These are phyloP conservation scores for Myxozyma neotropica DNA, from an alignment of 805 yeast genomes.

Conservation along the genomic window DNA sequence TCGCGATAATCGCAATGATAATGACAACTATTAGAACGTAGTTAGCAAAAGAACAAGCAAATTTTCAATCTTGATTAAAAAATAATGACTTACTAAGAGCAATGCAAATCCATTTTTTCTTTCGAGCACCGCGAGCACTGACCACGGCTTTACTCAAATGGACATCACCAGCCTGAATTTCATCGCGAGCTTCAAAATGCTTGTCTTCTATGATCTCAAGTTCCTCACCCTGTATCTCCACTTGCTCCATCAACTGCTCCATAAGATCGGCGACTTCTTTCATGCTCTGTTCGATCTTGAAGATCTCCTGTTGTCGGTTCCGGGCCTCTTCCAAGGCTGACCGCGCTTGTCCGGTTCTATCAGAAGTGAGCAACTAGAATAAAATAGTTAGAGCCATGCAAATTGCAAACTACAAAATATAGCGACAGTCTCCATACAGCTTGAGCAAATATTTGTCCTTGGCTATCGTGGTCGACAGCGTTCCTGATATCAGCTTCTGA, in stretches of 20 bases:
- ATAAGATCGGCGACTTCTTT: slow-evolving; percentile 91
- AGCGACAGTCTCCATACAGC: slow-evolving; percentile 74
- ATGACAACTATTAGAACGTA: neutral
- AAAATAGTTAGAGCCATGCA: neutral
- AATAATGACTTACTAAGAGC: slow-evolving; percentile 48
- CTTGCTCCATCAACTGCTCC: slow-evolving; percentile 92
- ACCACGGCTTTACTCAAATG: slow-evolving; percentile 87
- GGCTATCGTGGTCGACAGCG: slow-evolving; percentile 57
- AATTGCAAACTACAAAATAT: slow-evolving; percentile 48
- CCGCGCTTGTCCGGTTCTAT: slow-evolving; percentile 90
- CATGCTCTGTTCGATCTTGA: slow-evolving; percentile 91
- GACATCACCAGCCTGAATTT: slow-evolving; percentile 89
- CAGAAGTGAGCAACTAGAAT: slow-evolving; percentile 52
- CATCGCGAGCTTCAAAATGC: slow-evolving; percentile 77
- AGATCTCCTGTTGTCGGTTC: slow-evolving; percentile 89
- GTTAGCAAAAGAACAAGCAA: neutral
- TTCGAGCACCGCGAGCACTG: slow-evolving; percentile 85
- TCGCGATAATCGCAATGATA: neutral
- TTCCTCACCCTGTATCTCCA: slow-evolving; percentile 89
- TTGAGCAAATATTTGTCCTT: slow-evolving; percentile 16
- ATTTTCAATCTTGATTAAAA: neutral
- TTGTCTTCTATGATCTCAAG: slow-evolving; percentile 80
- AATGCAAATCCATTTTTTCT: slow-evolving; percentile 81
- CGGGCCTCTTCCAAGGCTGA: slow-evolving; percentile 94
- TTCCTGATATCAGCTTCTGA: slow-evolving; percentile 9